Base-by-base conservation (phyloP, 345 rosid species). In the Tarenaya hassleriana region DNA sequence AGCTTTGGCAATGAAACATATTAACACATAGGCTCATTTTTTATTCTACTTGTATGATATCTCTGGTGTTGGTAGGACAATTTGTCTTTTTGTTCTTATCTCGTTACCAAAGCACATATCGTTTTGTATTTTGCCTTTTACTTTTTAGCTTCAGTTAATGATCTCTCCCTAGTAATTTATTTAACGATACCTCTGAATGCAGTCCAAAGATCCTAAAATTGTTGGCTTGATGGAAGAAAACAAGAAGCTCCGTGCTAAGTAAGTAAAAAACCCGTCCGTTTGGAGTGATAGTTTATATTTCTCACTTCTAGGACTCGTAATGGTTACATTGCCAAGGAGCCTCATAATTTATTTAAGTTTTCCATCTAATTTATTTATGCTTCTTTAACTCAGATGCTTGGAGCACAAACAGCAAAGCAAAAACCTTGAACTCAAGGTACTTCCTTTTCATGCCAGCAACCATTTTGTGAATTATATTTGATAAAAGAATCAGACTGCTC, bases 341-440 rank as follows among this genome's bases (percentile, higher is more conserved):
- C 21, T 38, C 20, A 6, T 14, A 2, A 15, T 34, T 46, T 47
- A 10, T 62, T 39, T 27, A 8, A 42, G 33, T 42, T 32, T 35
- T 40, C 42, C 27, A 17, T 10, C 8, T 15, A 15, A 7, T 53
- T 16, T 37, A 8, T 47, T 13, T 31, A 12, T 44, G 7, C 52
- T 41, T 42, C 18, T 39, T 33, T 27, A 12, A 33, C 11, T 60
- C 79, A 85, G 97, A 75, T 85, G 81, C 63, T 51, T 42, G 68
- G 97, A 81, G 41, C 75, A 73, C 61, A 83, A 79, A 71, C 73
- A 63, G 74, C 80, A 61, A 42, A 64, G 54, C 46, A 69, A 76
- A 61, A 81, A 77, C 31, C 84, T 86, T 47, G 72, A 55, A 40
- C 7, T 56, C 53, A 86, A 86, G 97, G 95, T 88, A 77, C 19